phyloP scores from a whole-genome alignment of 73 alveolate genomes.

The Stentor coeruleus region DNA sequence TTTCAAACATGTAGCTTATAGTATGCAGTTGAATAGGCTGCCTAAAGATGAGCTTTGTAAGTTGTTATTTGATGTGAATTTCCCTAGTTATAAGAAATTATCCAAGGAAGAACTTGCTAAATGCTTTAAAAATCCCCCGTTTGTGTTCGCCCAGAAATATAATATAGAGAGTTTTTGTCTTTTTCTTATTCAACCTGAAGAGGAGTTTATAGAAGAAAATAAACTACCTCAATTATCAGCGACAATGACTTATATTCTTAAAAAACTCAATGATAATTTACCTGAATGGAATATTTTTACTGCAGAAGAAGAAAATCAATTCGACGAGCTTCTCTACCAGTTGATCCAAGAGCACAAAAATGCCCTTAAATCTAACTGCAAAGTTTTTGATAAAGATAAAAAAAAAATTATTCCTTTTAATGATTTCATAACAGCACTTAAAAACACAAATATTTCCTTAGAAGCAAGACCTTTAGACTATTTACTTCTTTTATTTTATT shows the following conservation, averaged over 20 bases:
- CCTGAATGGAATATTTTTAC: not conserved
- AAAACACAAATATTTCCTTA: not conserved
- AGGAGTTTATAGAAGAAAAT: not conserved
- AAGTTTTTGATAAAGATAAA: not conserved
- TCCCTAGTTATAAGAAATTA: not conserved
- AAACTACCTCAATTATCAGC: not conserved
- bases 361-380: not conserved
- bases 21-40: constrained; percentile 11
- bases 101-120: too few relatives aligned
- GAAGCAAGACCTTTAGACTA: not conserved
- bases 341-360: not conserved
- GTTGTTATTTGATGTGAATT: not conserved
- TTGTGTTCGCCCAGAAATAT: not conserved
- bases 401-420: not conserved
- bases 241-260: not conserved
- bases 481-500: constrained; percentile 3
- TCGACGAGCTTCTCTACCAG: not conserved
- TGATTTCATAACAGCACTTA: not conserved
- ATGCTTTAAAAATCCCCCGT: not conserved
- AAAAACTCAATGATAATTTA: not conserved
- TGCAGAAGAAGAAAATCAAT: constrained; percentile 16
- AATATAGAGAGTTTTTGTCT: not conserved
- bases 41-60: not conserved
- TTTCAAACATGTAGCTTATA: not conserved
- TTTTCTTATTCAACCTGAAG: not conserved